Evolutionary conservation across 768 basidiomycete species (phyloP), one percentile per base, ranked within the genome.

Genomic region (Lactarius tabidus): DNA sequence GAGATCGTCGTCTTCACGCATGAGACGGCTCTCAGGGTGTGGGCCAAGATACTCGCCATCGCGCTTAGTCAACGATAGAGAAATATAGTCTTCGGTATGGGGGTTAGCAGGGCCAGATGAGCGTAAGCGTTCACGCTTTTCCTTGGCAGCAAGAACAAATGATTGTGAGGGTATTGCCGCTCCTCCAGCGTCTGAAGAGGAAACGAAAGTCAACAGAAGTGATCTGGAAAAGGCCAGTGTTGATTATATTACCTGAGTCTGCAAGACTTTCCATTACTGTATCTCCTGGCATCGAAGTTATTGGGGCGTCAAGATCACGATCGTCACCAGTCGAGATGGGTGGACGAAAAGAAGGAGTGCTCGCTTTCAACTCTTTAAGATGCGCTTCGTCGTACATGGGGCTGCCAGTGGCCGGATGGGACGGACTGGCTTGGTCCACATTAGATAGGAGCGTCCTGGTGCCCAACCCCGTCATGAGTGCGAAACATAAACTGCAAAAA

Each of bases 1-100:
- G 2, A 91, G 73, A 68, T 95, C 91, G 74, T 95, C 93, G 45
- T 95, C 93, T 75, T 95, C 93, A 57, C 93, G 79, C 76, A 90
- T 72, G 31, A 95, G 76, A 10, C 93, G 83, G 72, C 91, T 93
- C 69, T 88, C 89, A 8, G 92, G 93, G 78, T 93, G 91, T 8
- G 92, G 92, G 0, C 91, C 91, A 69, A 83, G 80, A 10, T 81
- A 74, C 39, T 77, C 75, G 39, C 88, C 84, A 23, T 77, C 76
- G 54, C 79, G 79, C 65, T 81, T 85, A 0, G 84, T 78, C 5
- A 94, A 82, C 23, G 89, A 85, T 18, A 95, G 75, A 0, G 93
- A 91, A 28, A 95, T 90, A 68, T 83, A 95, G 35, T 93, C 92
- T 48, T 90, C 87, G 60, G 75, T 73, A 38, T 58, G 48, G 10